Conservation (phyloP, 23 red algal species). For the Agarophyton chilense region DNA sequence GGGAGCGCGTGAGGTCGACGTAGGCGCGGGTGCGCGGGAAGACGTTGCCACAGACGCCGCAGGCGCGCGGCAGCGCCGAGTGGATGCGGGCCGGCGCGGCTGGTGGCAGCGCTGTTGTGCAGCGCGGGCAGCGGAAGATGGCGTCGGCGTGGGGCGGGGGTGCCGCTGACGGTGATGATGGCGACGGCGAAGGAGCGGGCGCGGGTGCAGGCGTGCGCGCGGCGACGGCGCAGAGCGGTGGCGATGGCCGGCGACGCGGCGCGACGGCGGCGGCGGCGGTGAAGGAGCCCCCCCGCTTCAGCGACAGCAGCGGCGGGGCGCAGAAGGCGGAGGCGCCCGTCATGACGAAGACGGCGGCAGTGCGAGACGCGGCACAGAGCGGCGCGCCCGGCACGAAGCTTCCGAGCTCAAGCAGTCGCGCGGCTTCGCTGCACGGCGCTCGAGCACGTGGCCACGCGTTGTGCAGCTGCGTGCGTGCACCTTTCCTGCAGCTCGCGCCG, state of each 20-base stretch:
- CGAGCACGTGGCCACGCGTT: neutral
- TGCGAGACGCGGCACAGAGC: no score
- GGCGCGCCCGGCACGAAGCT: no score
- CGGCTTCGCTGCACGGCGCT: neutral
- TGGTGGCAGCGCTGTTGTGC: neutral
- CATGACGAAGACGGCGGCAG: no score
- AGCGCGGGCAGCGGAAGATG: constrained; percentile 17
- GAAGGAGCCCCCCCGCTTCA: neutral
- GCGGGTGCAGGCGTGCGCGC: neutral
- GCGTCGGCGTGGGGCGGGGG: no score
- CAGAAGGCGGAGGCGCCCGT: no score
- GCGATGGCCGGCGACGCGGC: neutral
- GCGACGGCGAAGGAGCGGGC: neutral
- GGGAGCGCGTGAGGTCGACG: neutral
- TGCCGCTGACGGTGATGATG: no score
- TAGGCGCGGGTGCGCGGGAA: neutral
- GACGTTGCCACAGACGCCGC: neutral
- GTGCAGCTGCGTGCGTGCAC: neutral
- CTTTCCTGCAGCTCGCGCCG: neutral
- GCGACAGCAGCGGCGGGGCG: neutral
- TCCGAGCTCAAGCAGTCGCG: no score
- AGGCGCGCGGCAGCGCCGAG: neutral
- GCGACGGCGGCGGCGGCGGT: no score
- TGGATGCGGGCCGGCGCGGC: neutral
- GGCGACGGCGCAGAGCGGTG: neutral